Conservation (phyloP, 257 asterid species). For the Phtheirospermum japonicum region DNA sequence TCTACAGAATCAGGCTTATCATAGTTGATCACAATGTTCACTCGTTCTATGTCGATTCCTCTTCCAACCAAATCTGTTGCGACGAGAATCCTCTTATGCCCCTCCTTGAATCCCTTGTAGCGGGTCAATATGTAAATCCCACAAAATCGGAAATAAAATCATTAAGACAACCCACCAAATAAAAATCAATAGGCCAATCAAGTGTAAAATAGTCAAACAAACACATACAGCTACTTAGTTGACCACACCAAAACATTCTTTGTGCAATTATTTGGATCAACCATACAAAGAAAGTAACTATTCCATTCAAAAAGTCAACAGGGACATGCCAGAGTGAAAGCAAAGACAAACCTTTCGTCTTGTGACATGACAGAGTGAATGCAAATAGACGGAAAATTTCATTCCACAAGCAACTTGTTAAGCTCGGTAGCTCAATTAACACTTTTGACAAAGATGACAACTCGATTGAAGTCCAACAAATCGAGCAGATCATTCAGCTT, state of each 20-base stretch:
- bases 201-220: neutral
- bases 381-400: constrained; percentile 93
- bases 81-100: no score
- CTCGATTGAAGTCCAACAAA: constrained; percentile 92
- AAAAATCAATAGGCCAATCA: neutral
- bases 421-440: constrained; percentile 86
- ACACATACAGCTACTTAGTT: neutral
- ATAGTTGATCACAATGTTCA: no score
- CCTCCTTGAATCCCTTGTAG: constrained; percentile 85
- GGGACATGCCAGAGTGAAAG: no score
- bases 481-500: constrained; percentile 90
- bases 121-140: constrained; percentile 61
- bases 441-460: constrained; percentile 88
- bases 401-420: constrained; percentile 85
- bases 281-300: neutral
- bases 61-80: no score
- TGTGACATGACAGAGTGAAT: constrained; percentile 97
- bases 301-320: no score
- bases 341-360: constrained; percentile 91
- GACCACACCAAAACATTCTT: no score
- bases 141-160: constrained; percentile 3
- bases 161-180: neutral
- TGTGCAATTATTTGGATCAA: no score
- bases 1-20: constrained; percentile 98
- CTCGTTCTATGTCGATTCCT: no score